Base-by-base conservation (phyloP, 1,139 yeast species). In the Yamadazyma aaseri region DNA sequence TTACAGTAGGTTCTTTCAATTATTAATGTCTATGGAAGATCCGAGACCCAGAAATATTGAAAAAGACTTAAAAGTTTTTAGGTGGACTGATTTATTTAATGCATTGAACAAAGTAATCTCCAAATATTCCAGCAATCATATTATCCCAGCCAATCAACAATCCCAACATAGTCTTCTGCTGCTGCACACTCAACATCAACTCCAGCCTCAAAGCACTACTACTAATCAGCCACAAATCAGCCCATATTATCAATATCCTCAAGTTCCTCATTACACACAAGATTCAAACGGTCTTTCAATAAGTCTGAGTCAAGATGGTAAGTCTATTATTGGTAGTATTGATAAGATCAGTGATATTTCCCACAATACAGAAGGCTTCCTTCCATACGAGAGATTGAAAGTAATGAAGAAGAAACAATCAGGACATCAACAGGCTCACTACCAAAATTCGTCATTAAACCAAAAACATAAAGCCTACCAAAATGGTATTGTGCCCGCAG, bases 1-100 rank as follows among this genome's bases (percentile, higher is more conserved):
- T 22, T 60, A 58, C 36, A 63, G 64, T 28, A 47, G 69, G 15
- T 77, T 81, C 46, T 82, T 81, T 60, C 65, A 71, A 38, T 56
- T 76, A 30, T 69, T 81, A 35, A 82, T 82, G 87, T 60, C 71
- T 27, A 81, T 76, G 66, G 76, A 74, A 23, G 71, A 71, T 34
- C 89, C 90, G 2, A 67, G 81, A 44, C 89, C 89, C 3, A 60
- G 89, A 27, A 81, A 80, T 48, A 82, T 82, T 36, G 87, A 80
- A 49, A 82, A 82, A 51, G 86, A 81, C 50, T 76, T 81, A 42
- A 81, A 81, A 51, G 87, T 81, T 4, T 78, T 81, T 47, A 65
- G 65, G 23, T 81, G 89, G 89, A 49, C 58, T 15, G 69, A 71
- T 35, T 58, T 81, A 23, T 69, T 64, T 25, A 63, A 59, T 27